Evolutionary conservation across 345 rosid genomes (phyloP).

Genomic region (Populus simonii): DNA sequence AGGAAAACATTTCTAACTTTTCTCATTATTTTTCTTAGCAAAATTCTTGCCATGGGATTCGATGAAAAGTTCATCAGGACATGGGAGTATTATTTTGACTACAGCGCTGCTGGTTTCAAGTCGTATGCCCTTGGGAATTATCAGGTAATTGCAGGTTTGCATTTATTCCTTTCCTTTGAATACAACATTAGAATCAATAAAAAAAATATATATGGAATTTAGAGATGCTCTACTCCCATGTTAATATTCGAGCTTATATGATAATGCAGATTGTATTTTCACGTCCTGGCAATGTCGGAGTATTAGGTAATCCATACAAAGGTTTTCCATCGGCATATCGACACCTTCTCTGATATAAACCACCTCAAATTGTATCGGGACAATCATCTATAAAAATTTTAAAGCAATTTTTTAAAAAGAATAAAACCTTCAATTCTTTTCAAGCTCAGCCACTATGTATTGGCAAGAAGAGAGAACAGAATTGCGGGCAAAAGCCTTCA

Average conservation of each 20-base stretch:
- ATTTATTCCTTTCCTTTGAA: not conserved
- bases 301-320: conserved; percentile 44
- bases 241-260: not conserved
- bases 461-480: no score
- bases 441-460: no score
- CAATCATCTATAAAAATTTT: no score
- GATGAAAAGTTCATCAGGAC: conserved; percentile 71
- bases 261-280: conserved; percentile 60
- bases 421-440: no score
- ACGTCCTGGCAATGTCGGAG: conserved; percentile 60
- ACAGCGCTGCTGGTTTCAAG: conserved; percentile 84
- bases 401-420: no score
- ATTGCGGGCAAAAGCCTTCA: no score
- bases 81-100: conserved; percentile 93
- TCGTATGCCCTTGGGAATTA: conserved; percentile 65
- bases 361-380: no score
- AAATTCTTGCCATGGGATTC: conserved; percentile 72
- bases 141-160: conserved; percentile 37
- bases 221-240: not conserved
- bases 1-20: not conserved
- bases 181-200: not conserved
- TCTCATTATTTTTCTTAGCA: not conserved
- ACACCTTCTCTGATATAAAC: not conserved
- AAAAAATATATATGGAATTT: not conserved
- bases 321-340: conserved; percentile 40